These are phyloP conservation scores for Wolfiporia cocos DNA, from an alignment of 1,284 basidiomycete species.

Conservation along the genomic window DNA sequence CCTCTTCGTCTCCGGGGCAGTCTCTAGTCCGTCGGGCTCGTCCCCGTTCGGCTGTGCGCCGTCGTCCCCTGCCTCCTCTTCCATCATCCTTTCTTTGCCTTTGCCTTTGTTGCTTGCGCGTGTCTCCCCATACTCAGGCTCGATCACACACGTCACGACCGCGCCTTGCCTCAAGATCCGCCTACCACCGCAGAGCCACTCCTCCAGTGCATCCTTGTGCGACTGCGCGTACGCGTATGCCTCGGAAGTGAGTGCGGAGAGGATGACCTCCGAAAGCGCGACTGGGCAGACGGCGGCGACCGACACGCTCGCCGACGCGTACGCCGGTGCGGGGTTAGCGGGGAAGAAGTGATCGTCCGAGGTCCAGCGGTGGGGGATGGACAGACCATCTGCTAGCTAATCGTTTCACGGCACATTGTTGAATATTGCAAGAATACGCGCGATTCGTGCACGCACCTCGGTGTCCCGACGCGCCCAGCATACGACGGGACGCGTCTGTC, in stretches of 20 bases:
- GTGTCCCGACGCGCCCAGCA: conserved; percentile 12
- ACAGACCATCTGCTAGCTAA: too few relatives aligned
- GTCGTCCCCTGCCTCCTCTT: conserved; percentile 1
- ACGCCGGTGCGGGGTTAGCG: conserved; percentile 1
- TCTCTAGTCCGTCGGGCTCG: too few relatives aligned
- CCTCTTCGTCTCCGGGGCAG: too few relatives aligned
- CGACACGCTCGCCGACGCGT: conserved; percentile 21
- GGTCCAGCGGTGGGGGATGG: too few relatives aligned
- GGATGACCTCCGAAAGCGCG: conserved; percentile 25
- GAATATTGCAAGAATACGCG: too few relatives aligned
- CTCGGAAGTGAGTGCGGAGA: conserved; percentile 21
- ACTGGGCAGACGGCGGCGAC: conserved; percentile 16
- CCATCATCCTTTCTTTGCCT: conserved; percentile 7
- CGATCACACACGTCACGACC: too few relatives aligned
- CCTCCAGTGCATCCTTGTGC: conserved; percentile 27
- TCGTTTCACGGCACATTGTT: too few relatives aligned
- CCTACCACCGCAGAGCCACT: conserved; percentile 33
- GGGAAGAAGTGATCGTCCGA: conserved; percentile 11
- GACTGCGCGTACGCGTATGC: conserved; percentile 19
- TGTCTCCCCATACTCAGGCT: conserved; percentile 22
- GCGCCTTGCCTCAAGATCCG: conserved; percentile 46
- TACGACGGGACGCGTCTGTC: conserved; percentile 11
- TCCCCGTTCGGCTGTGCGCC: not conserved
- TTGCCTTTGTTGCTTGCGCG: conserved; percentile 13
- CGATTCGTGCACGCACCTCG: too few relatives aligned